Evolutionary conservation across 2,329 filamentous ascomycete species (phyloP).

Genomic region (Fusarium chaquense): DNA sequence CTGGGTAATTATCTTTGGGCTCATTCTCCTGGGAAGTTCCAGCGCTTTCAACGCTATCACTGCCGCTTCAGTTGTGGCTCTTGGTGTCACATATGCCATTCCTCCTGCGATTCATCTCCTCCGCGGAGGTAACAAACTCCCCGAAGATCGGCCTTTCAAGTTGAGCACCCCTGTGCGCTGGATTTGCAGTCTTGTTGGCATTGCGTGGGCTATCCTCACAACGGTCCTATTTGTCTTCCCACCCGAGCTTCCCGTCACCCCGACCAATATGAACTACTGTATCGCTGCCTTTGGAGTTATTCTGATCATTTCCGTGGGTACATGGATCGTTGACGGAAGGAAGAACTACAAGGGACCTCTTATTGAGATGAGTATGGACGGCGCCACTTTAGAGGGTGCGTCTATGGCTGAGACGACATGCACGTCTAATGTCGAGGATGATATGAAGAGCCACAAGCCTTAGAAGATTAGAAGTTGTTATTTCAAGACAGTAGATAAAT

Average conservation of each 20-base stretch:
- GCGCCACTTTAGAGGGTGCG: constrained; percentile 30
- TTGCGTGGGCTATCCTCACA: constrained; percentile 76
- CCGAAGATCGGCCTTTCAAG: constrained; percentile 59
- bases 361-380: constrained; percentile 39
- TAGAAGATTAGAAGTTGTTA: not conserved
- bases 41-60: constrained; percentile 79
- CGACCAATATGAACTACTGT: constrained; percentile 75
- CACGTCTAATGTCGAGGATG: constrained; percentile 34
- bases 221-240: constrained; percentile 82
- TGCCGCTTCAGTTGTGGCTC: constrained; percentile 77
- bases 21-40: constrained; percentile 75
- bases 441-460: constrained; percentile 17
- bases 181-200: constrained; percentile 59
- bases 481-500: not conserved
- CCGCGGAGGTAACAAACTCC: constrained; percentile 74
- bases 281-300: constrained; percentile 63
- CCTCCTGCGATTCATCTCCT: constrained; percentile 77
- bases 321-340: constrained; percentile 63
- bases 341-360: constrained; percentile 59
- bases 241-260: constrained; percentile 72
- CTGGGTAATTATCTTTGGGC: constrained; percentile 75
- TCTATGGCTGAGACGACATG: constrained; percentile 38
- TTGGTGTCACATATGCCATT: constrained; percentile 79
- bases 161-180: constrained; percentile 54
- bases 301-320: constrained; percentile 57